phyloP scores from a whole-genome alignment of 352 stramenopile genomes.

The Pythium folliculosum region DNA sequence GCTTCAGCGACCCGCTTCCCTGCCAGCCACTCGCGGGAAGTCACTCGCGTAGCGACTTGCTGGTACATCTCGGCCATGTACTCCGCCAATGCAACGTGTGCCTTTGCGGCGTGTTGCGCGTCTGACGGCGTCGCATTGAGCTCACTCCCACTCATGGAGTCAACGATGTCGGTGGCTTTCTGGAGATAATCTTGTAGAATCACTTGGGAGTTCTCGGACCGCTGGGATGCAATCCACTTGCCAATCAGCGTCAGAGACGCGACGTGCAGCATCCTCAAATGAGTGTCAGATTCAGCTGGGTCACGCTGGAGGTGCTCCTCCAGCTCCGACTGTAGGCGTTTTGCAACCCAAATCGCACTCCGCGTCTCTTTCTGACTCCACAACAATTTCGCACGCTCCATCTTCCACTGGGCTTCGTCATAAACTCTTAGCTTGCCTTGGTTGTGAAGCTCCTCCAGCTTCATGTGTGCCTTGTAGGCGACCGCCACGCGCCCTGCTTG shows the following conservation, averaged over 20 bases:
- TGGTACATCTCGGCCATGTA: conserved; percentile 93
- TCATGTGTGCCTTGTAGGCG: conserved; percentile 60
- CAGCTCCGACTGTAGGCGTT: conserved; percentile 55
- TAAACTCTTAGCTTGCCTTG: conserved; percentile 35
- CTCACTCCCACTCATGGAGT: conserved; percentile 37
- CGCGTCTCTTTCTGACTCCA: conserved; percentile 74
- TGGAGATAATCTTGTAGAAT: conserved; percentile 93
- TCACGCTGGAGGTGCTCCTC: conserved; percentile 28
- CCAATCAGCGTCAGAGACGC: conserved; percentile 79
- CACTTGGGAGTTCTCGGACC: conserved; percentile 89
- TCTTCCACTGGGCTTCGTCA: conserved; percentile 60
- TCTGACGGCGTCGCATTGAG: conserved; percentile 34
- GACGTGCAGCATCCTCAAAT: conserved; percentile 61
- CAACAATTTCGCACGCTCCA: conserved; percentile 78
- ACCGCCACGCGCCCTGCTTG: conserved; percentile 69
- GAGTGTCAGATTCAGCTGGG: conserved; percentile 13
- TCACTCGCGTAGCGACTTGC: conserved; percentile 81
- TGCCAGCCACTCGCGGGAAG: conserved; percentile 89
- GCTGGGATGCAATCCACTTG: conserved; percentile 93
- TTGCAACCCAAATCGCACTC: conserved; percentile 75
- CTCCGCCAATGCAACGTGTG: conserved; percentile 87
- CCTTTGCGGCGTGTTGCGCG: conserved; percentile 59
- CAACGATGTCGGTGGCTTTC: conserved; percentile 73
- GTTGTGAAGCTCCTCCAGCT: conserved; percentile 59
- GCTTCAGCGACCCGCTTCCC: conserved; percentile 76